Evolutionary conservation across 1,284 basidiomycete genomes (phyloP).

Genomic region (Ustilago loliicola): DNA sequence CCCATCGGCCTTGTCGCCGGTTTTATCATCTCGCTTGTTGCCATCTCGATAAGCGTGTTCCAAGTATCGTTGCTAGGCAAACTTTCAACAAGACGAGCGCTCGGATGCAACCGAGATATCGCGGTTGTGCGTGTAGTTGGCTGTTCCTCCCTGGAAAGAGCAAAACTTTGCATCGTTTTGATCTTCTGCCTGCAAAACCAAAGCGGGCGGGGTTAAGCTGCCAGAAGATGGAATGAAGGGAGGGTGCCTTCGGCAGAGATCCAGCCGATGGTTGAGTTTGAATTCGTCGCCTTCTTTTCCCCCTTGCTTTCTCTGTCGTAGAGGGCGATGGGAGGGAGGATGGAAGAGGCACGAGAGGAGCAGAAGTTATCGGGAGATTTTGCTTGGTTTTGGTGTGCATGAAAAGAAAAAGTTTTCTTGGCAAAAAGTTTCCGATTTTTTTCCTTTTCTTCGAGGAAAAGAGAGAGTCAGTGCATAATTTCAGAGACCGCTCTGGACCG

Average conservation of each 20-base stretch:
- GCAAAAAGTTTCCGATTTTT: slow-evolving; percentile 13
- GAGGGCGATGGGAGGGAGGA: background rate
- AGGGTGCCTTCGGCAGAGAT: slow-evolving; percentile 33
- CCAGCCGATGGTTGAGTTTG: slow-evolving; percentile 28
- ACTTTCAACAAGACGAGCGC: background rate
- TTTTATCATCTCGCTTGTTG: background rate
- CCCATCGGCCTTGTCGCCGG: slow-evolving; percentile 5
- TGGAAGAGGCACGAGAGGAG: background rate
- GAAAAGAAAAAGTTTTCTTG: slow-evolving; percentile 14
- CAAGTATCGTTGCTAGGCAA: background rate
- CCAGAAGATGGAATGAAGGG: background rate
- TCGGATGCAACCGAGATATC: background rate
- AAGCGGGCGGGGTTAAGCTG: background rate
- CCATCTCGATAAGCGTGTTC: background rate
- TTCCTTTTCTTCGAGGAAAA: background rate
- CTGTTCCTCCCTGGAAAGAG: background rate
- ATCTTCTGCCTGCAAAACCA: too few relatives aligned
- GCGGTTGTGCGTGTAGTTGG: background rate
- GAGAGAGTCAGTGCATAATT: background rate
- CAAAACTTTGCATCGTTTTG: background rate
- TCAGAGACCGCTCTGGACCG: slow-evolving; percentile 4
- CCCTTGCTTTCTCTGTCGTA: background rate
- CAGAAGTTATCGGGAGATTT: background rate
- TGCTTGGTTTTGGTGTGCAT: slow-evolving; percentile 6
- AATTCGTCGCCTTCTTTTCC: background rate